Evolutionary conservation across 331 rosid species (phyloP).

Genomic region (Ulmus americana): DNA sequence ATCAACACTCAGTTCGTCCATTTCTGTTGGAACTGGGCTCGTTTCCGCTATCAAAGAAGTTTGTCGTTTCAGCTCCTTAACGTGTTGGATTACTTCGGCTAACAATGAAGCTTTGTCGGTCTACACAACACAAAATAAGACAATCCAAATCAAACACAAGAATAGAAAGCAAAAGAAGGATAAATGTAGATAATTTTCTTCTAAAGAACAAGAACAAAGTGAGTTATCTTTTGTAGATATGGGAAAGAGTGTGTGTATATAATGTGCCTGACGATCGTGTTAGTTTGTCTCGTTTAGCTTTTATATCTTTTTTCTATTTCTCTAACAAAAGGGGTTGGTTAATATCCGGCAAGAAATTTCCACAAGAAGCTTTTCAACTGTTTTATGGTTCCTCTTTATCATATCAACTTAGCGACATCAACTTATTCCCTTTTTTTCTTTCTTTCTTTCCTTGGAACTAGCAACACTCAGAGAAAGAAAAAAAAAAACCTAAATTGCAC

Average conservation of each 20-base stretch:
- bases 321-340: slow-evolving; percentile 39
- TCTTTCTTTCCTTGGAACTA: slow-evolving; percentile 45
- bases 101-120: slow-evolving; percentile 86
- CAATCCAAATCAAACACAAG: not conserved
- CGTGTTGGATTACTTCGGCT: slow-evolving; percentile 87
- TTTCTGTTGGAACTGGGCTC: slow-evolving; percentile 68
- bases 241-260: no score
- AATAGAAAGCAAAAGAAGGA: not conserved
- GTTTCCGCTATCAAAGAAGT: slow-evolving; percentile 72
- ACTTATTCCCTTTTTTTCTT: slow-evolving; percentile 32
- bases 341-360: slow-evolving; percentile 59
- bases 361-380: slow-evolving; percentile 57
- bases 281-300: slow-evolving; percentile 42
- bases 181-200: no score
- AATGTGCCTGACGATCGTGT: slow-evolving; percentile 11
- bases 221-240: no score
- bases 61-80: slow-evolving; percentile 77
- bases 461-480: slow-evolving; percentile 27
- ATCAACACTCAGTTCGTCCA: slow-evolving; percentile 64
- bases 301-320: slow-evolving; percentile 47
- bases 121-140: slow-evolving; percentile 23
- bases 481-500: slow-evolving; percentile 9
- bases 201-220: no score
- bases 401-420: slow-evolving; percentile 65
- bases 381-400: slow-evolving; percentile 64